These are phyloP conservation scores for Boletus eberwhitei DNA, from an alignment of 768 basidiomycete genomes.

Conservation along the genomic window DNA sequence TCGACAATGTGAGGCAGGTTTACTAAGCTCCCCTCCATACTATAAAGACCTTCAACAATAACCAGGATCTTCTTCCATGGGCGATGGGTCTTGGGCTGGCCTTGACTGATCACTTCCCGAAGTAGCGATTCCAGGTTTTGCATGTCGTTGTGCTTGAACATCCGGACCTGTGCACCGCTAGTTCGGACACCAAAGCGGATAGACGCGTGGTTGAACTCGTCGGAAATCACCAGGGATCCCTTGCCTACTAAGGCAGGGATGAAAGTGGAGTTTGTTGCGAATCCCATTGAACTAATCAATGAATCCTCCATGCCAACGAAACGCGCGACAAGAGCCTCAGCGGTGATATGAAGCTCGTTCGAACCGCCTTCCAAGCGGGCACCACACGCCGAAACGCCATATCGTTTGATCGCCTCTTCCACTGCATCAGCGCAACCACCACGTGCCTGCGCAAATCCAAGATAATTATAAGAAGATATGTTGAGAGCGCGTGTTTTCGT, in stretches of 20 bases:
- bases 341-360: constrained; percentile 73
- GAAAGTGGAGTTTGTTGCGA: constrained; percentile 90
- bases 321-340: constrained; percentile 83
- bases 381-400: constrained; percentile 78
- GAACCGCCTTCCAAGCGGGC: constrained; percentile 82
- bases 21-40: constrained; percentile 96
- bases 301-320: constrained; percentile 92
- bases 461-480: constrained; percentile 98
- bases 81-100: constrained; percentile 95
- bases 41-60: constrained; percentile 93
- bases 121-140: constrained; percentile 72
- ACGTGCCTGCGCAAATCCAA: constrained; percentile 92
- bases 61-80: constrained; percentile 99
- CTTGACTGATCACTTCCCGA: constrained; percentile 91
- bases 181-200: constrained; percentile 91
- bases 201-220: constrained; percentile 94
- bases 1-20: constrained; percentile 80
- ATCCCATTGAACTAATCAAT: constrained; percentile 93
- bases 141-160: constrained; percentile 99
- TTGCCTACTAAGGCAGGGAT: constrained; percentile 89
- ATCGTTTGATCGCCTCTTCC: constrained; percentile 75
- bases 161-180: constrained; percentile 83
- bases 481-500: constrained; percentile 86
- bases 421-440: constrained; percentile 96
- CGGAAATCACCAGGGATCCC: constrained; percentile 93